Evolutionary conservation across 192 early-diverging fungal species (phyloP).

Genomic region (Coemansia sp.): DNA sequence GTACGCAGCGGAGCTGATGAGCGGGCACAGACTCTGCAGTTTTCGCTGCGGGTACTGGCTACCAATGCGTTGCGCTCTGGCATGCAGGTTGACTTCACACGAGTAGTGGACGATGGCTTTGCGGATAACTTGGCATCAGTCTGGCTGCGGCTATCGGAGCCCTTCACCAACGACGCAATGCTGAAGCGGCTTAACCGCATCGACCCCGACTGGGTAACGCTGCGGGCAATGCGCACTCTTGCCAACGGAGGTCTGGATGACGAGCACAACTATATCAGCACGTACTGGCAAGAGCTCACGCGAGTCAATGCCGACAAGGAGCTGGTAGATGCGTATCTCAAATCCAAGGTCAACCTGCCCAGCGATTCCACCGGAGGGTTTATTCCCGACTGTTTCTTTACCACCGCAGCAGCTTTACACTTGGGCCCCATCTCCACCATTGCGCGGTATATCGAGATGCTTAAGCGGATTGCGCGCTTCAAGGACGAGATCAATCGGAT

Average conservation of each 20-base stretch:
- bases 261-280: conserved; percentile 26
- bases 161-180: conserved; percentile 71
- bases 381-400: conserved; percentile 85
- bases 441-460: conserved; percentile 63
- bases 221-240: conserved; percentile 59
- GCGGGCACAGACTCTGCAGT: conserved; percentile 62
- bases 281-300: conserved; percentile 66
- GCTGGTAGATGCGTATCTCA: conserved; percentile 61
- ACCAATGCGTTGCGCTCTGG: conserved; percentile 70
- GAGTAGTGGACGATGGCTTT: conserved; percentile 83
- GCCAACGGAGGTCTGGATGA: conserved; percentile 26
- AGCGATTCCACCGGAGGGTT: conserved; percentile 52
- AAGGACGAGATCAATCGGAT: conserved; percentile 65
- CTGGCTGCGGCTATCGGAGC: conserved; percentile 72
- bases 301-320: conserved; percentile 76
- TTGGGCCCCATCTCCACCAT: conserved; percentile 74
- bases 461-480: conserved; percentile 68
- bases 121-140: conserved; percentile 71
- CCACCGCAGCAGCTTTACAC: conserved; percentile 75
- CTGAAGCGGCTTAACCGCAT: conserved; percentile 76
- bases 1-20: conserved; percentile 63
- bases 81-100: conserved; percentile 74
- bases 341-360: background rate
- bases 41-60: conserved; percentile 61
- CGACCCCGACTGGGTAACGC: conserved; percentile 68